Evolutionary conservation across 306 rosid genomes (phyloP).

Genomic region (Rosa multiflora): DNA sequence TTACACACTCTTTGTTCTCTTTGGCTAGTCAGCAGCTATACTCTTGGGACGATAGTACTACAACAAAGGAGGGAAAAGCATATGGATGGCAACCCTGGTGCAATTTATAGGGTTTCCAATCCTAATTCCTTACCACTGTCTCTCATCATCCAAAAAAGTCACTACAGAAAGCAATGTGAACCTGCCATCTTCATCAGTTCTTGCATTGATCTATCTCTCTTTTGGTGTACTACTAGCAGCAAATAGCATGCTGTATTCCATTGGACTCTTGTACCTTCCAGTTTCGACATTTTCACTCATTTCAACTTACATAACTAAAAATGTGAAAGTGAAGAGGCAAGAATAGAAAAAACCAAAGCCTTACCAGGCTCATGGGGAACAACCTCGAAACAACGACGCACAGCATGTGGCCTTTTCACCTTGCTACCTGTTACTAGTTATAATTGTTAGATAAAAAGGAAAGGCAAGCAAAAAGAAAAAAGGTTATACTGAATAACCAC

Average conservation of each 20-base stretch:
- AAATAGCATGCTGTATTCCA: slow-evolving; percentile 34
- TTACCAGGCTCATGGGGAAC: no score
- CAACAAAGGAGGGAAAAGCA: slow-evolving; percentile 41
- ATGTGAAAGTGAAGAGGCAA: no score
- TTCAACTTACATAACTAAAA: background rate
- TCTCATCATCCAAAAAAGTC: background rate
- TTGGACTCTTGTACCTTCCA: slow-evolving; percentile 47
- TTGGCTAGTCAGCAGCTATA: slow-evolving; percentile 38
- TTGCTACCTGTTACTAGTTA: no score
- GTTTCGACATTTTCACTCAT: slow-evolving; percentile 54
- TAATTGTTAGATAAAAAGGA: no score
- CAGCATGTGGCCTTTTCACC: no score
- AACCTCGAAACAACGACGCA: no score
- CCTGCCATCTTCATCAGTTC: slow-evolving; percentile 19
- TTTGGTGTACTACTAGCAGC: slow-evolving; percentile 39
- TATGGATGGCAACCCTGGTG: background rate
- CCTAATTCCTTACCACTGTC: slow-evolving; percentile 2
- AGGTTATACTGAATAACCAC: no score
- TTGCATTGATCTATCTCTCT: slow-evolving; percentile 25
- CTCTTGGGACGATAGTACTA: slow-evolving; percentile 45
- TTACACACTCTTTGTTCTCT: slow-evolving; percentile 16
- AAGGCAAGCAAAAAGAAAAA: no score
- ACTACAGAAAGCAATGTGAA: slow-evolving; percentile 3
- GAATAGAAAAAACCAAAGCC: no score
- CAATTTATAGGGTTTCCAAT: background rate